Evolutionary conservation across 2,329 filamentous ascomycete species (phyloP), one percentile per base, ranked within the genome.

Genomic region (Lecanicillium sp.): DNA sequence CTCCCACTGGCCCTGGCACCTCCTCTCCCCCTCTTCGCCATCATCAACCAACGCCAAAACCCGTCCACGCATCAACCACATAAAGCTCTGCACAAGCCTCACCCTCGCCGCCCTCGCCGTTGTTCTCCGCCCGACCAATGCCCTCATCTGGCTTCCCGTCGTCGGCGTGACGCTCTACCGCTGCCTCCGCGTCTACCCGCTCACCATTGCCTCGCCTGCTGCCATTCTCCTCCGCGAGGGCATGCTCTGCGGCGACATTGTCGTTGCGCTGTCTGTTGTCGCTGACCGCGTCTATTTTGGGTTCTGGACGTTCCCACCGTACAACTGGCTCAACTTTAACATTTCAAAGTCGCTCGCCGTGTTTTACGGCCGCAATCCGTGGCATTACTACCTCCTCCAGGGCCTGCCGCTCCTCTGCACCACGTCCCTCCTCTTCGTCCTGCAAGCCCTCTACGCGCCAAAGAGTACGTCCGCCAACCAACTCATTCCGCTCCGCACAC

Each of bases 331-430:
- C 42, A 77, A 90, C 55, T 90, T 96, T 69, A 98, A 98, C 63
- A 72, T 98, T 40, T 77, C 81, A 15, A 84, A 94, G 58, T 85
- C 84, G 7, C 72, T 98, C 5, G 87, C 92, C 18, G 77, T 90
- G 34, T 97, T 97, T 61, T 98, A 98, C 57, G 92, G 92, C 17
- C 76, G 69, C 34, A 97, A 94, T 61, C 79, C 87, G 45, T 83
- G 83, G 73, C 88, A 96, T 60, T 98, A 97, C 65, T 98, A 96
- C 59, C 62, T 94, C 20, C 83, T 85, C 0, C 89, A 98, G 62
- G 92, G 88, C 4, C 71, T 95, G 18, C 90, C 92, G 2, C 72
- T 97, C 1, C 75, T 96, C 5, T 80, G 92, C 22, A 95, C 84
- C 8, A 89, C 87, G 2, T 79, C 79, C 30, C 66, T 96, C 2